Base-by-base conservation (phyloP, 2,329 filamentous ascomycete genomes). In the Xylariales sp. region DNA sequence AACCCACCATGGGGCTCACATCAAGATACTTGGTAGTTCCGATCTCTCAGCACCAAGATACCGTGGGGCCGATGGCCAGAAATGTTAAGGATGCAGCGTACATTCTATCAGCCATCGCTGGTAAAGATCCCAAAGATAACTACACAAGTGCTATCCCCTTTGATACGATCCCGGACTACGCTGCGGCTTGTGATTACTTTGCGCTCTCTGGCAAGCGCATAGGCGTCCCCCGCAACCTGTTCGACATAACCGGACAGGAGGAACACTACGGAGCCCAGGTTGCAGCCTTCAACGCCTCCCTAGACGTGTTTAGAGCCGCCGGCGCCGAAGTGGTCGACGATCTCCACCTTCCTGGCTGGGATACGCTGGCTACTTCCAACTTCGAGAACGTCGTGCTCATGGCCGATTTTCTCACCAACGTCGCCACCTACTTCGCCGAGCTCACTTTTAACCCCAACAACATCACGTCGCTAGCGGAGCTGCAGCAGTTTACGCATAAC, bases 21-120 rank as follows among this genome's bases (percentile, higher is more conserved):
- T 80, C 76, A 2, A 64, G 77, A 12, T 61, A 72, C 42, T 64
- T 83, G 5, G 81, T 85, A 2, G 74, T 88, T 10, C 83, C 84
- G 1, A 77, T 87, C 4, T 76, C 71, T 3, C 58, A 71, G 21
- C 72, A 78, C 47, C 78, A 83, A 49, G 84, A 88, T 48, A 81
- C 75, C 0, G 66, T 86, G 1, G 83, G 84, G 0, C 69, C 74
- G 0, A 78, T 88, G 59, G 76, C 76, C 0, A 70, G 76, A 16
- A 84, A 74, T 0, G 76, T 88, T 3, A 70, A 70, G 12, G 84
- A 88, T 50, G 81, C 82, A 0, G 76, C 76, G 0, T 73, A 78
- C 44, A 63, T 76, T 3, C 67, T 88, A 2, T 68, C 79, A 39
- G 74, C 73, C 4, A 85, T 88, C 25, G 74, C 76, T 4, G 82